Conservation (phyloP, 2,329 filamentous ascomycete species). For the Aspergillus phoenicis region DNA sequence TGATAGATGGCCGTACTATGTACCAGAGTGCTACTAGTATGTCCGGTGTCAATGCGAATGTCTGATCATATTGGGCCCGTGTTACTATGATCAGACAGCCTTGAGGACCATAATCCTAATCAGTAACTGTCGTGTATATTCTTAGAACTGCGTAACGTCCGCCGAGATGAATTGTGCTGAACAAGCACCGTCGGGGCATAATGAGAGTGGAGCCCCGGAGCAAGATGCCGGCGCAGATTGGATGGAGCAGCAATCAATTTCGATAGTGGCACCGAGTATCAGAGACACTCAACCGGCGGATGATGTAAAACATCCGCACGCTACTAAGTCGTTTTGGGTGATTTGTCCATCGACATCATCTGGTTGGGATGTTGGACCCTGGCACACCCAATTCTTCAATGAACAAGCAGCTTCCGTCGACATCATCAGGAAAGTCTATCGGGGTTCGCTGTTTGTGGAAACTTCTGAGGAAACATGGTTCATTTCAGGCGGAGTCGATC, state of each 20-base stretch:
- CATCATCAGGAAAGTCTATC: background rate
- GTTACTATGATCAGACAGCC: background rate
- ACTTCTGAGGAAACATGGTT: background rate
- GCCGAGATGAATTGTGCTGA: background rate
- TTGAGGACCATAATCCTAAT: background rate
- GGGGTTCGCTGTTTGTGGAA: background rate
- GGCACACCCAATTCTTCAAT: too few species aligned
- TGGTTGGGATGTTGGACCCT: too few species aligned
- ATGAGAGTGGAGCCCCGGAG: background rate
- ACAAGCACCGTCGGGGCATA: background rate
- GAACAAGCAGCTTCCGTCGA: too few species aligned
- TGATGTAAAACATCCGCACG: conserved; percentile 19
- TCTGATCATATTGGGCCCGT: background rate
- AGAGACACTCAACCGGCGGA: background rate
- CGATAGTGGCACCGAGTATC: background rate
- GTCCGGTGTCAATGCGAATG: background rate
- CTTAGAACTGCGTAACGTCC: background rate
- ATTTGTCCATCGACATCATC: too few species aligned
- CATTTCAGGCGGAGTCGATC: conserved; percentile 1
- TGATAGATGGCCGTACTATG: background rate
- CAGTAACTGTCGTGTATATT: background rate
- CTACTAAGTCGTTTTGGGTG: background rate
- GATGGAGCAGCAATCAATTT: background rate
- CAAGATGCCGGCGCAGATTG: background rate
- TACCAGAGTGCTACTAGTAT: background rate